These are phyloP conservation scores for Ustilago bromivora DNA, from an alignment of 1,284 basidiomycete genomes.

Conservation along the genomic window DNA sequence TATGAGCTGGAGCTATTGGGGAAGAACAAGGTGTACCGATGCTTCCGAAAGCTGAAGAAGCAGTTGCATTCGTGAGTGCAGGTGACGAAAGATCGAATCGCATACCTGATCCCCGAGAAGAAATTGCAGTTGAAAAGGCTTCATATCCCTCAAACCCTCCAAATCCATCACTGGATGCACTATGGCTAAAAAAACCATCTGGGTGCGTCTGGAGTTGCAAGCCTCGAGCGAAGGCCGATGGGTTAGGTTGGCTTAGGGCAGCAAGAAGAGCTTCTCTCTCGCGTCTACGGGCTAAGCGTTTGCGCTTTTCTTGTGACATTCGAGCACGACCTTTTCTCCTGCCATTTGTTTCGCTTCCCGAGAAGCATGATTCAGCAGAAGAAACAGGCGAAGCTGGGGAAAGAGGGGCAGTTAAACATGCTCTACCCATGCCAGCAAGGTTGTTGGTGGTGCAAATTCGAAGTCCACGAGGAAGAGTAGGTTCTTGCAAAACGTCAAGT, in stretches of 20 bases:
- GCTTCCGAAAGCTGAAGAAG: slow-evolving; percentile 2
- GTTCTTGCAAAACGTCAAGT: slow-evolving; percentile 37
- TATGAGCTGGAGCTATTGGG: slow-evolving; percentile 2
- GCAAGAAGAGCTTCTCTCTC: slow-evolving; percentile 54
- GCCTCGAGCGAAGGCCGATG: neutral
- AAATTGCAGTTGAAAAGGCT: slow-evolving; percentile 5
- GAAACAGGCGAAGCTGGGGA: slow-evolving; percentile 29
- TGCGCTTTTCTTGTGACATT: slow-evolving; percentile 62
- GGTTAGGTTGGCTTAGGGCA: neutral
- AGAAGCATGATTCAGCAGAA: slow-evolving; percentile 38
- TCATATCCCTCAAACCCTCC: slow-evolving; percentile 3
- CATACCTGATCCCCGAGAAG: slow-evolving; percentile 1
- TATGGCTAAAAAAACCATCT: slow-evolving; percentile 15
- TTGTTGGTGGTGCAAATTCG: slow-evolving; percentile 18
- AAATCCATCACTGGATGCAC: slow-evolving; percentile 12
- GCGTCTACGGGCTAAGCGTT: slow-evolving; percentile 47
- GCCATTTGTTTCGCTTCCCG: slow-evolving; percentile 19
- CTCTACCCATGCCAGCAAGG: neutral
- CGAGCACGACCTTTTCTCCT: slow-evolving; percentile 55
- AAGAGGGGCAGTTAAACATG: slow-evolving; percentile 23
- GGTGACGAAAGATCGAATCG: slow-evolving; percentile 16
- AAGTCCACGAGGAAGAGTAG: slow-evolving; percentile 9
- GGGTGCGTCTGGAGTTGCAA: neutral
- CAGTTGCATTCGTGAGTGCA: slow-evolving; percentile 17
- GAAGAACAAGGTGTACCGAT: slow-evolving; percentile 12